Evolutionary conservation across 1,139 yeast genomes (phyloP), one percentile per base, ranked within the genome.

Genomic region (Entelexis sorbosivorans): DNA sequence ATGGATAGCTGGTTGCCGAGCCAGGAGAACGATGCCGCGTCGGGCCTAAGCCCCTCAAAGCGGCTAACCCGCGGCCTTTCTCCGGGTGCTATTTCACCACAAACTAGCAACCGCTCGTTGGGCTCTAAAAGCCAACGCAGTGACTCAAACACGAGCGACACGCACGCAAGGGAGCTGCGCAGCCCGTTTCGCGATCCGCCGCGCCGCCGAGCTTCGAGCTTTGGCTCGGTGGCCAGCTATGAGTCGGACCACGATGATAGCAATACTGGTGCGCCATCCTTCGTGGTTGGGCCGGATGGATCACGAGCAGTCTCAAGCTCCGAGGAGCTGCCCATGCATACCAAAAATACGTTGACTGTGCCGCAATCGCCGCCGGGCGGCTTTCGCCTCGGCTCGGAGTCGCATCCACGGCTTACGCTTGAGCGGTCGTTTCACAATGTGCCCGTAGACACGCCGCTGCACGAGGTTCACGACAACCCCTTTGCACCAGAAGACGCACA

Each of bases 1-100:
- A 48, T 54, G 24, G 46, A 42, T n/a, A 39, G 40, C 22, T 56
- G 58, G 58, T 51, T 56, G 7, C 47, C 54, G 5, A 33, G 28
- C 5, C 38, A 45, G 19, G 38, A 33, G n/a, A 29, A 26, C 17
- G 35, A 20, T 14, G 40, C 28, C 3, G 7, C 28, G 20, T 7
- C 45, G 4, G 29, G 45, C 16, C 20, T 42, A 20, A 34, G 48
- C 19, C 48, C 39, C 13, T 28, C 39, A 24, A 44, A 36, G 28
- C 42, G 42, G 9, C 6, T 44, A 2, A 22, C 16, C 14, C 32
- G 19, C 13, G 26, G 34, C 5, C 26, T 19, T 1, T 44, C 47
- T 5, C 29, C 24, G 2, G 14, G 31, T 2, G 16, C 31, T 6
- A 3, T 28, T 2, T 33, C 38, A 5, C 32, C 38, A 1, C 38